A percentile compares a stretch with the other conserved stretches of the same genome.
phyloP scores from a whole-genome alignment of 805 yeast genomes.

The Candida suzukii region DNA sequence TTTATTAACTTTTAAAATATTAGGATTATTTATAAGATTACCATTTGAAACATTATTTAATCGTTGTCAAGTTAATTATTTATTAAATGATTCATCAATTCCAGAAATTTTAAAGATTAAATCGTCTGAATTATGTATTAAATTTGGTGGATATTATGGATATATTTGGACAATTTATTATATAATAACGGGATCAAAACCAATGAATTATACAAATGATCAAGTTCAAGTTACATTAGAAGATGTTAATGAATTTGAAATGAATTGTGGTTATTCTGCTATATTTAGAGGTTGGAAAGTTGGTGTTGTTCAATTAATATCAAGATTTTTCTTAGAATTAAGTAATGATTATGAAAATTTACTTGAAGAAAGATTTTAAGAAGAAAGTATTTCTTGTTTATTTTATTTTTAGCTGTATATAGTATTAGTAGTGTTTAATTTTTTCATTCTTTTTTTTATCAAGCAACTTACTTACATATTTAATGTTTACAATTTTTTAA shows the following conservation, averaged over 20 bases:
- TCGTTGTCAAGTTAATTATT: constrained; percentile 71
- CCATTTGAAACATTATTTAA: constrained; percentile 85
- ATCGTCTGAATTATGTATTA: constrained; percentile 48
- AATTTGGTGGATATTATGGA: constrained; percentile 50
- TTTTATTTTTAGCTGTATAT: neutral
- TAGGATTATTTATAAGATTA: constrained; percentile 67
- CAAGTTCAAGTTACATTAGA: constrained; percentile 14
- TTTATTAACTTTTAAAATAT: constrained; percentile 51
- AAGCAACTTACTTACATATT: neutral
- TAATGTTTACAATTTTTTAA: too few species aligned
- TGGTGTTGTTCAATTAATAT: constrained; percentile 69
- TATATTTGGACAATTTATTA: constrained; percentile 47
- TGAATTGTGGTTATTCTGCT: constrained; percentile 39
- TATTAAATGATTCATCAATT: constrained; percentile 30
- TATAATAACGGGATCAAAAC: constrained; percentile 31
- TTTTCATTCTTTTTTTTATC: neutral
- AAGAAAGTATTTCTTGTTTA: too few species aligned
- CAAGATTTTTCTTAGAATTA: constrained; percentile 74
- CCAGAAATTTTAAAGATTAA: constrained; percentile 40
- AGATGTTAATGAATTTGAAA: constrained; percentile 25
- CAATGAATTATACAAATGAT: constrained; percentile 14
- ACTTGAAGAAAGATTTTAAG: constrained; percentile 34
- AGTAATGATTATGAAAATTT: constrained; percentile 42
- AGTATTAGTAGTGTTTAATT: neutral
- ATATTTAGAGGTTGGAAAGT: constrained; percentile 90